Base-by-base conservation (phyloP, 331 rosid species). In the Erythrophleum ivorense region DNA sequence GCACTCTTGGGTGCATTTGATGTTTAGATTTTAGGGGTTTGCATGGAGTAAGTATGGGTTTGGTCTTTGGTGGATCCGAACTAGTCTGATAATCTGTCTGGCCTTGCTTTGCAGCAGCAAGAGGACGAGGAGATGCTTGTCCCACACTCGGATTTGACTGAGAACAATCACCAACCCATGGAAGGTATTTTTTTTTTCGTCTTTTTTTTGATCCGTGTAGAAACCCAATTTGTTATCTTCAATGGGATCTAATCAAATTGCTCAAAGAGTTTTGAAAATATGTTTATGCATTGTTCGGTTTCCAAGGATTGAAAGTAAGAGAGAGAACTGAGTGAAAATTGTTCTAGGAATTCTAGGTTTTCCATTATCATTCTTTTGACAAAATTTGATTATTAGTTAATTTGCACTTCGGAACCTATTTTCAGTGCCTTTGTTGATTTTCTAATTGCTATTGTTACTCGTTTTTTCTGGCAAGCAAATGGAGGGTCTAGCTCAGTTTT, bases 61-160 rank as follows among this genome's bases (percentile, higher is more conserved):
- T 84, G 81, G 68, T 54, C 64, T 72, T 84, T 80, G 73, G 68
- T 62, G 88, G 89, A 86, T 90, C 91, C 87, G 75, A 77, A 79
- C 76, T 62, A 78, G 80, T 81, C 66, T 80, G 79, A 58, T 66
- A 60, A 34, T 76, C 66, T 21, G 82, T 77, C 67, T 52, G 79
- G 40, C 6, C 63, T 38, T 71, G 76, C 16, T 40, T 87, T 85
- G 76, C 91, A 88, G 98, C 97, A 88, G 86, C 97, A 86, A 82
- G 98, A 94, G 84, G 98, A 94, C 74, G 98, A 94, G 78, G 98
- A 92, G 92, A 94, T 91, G 97, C 98, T 92, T 55, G 97, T 92
- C 2, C 93, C 97, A 29, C 90, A 85, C 81, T 81, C 96, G 3
- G 97, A 94, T 89, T 91, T 90, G 91, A 77, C 89, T 2, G 97